Evolutionary conservation across 805 yeast species (phyloP).

Genomic region (Monosporozyma unispora): DNA sequence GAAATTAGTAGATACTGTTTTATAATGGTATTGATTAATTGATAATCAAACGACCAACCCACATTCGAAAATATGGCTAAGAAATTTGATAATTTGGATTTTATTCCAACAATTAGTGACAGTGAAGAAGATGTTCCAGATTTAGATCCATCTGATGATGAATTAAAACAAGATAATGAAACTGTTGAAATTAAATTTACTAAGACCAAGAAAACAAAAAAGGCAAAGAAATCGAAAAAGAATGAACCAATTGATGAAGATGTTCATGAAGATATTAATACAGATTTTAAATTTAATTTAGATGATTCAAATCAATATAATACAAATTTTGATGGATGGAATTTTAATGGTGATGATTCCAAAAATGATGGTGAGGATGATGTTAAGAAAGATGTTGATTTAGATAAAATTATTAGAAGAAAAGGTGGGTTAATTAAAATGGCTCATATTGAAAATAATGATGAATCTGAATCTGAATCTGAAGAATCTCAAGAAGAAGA

Average conservation of each 20-base stretch:
- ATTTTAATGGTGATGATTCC: conserved; percentile 46
- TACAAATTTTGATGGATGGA: conserved; percentile 69
- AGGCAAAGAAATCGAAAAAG: conserved; percentile 14
- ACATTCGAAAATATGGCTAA: conserved; percentile 2
- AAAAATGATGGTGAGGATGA: conserved; percentile 10
- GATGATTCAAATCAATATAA: conserved; percentile 36
- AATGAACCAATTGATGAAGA: conserved; percentile 31
- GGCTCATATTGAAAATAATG: conserved; percentile 37
- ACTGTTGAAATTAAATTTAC: conserved; percentile 14
- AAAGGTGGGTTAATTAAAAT: conserved; percentile 67
- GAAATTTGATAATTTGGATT: conserved; percentile 30
- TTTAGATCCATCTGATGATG: conserved; percentile 42
- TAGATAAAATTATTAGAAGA: conserved; percentile 77
- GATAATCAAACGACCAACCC: not conserved
- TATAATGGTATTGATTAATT: no score
- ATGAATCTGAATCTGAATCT: conserved; percentile 38
- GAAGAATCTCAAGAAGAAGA: conserved; percentile 30
- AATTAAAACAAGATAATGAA: conserved; percentile 13
- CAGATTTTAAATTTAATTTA: conserved; percentile 60
- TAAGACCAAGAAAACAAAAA: conserved; percentile 19
- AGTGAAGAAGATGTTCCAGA: conserved; percentile 62
- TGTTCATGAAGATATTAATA: conserved; percentile 52
- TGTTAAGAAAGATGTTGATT: conserved; percentile 58
- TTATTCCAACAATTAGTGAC: conserved; percentile 67
- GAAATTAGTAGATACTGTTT: no score